Conservation (phyloP, 2,329 filamentous ascomycete genomes). For the Fusarium falciforme region DNA sequence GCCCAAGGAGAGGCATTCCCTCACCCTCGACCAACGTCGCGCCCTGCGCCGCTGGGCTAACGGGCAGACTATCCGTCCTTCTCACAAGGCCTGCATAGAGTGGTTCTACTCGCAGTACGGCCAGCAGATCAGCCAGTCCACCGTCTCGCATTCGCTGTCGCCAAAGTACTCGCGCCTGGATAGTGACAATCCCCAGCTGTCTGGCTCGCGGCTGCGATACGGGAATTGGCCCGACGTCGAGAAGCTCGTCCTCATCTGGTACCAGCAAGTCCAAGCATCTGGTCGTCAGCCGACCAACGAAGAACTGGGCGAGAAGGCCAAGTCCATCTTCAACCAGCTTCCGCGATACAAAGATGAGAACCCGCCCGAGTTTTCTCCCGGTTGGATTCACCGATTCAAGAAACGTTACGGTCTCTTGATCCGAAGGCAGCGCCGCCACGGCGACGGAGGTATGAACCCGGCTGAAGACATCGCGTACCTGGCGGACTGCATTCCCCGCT, state of each 20-base stretch:
- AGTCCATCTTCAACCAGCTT: constrained; percentile 67
- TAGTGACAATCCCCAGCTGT: constrained; percentile 68
- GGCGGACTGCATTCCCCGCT: constrained; percentile 68
- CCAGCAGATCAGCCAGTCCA: constrained; percentile 71
- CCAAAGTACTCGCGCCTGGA: constrained; percentile 72
- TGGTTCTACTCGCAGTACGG: constrained; percentile 70
- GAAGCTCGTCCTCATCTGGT: constrained; percentile 67
- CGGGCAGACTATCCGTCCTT: constrained; percentile 65
- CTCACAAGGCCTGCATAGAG: constrained; percentile 72
- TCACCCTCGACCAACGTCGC: constrained; percentile 72
- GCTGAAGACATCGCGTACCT: constrained; percentile 70
- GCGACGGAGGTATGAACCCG: constrained; percentile 58
- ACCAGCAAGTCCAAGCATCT: constrained; percentile 61
- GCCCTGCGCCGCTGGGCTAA: constrained; percentile 71
- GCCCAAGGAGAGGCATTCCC: constrained; percentile 65
- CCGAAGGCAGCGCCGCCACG: constrained; percentile 65
- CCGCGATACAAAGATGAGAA: constrained; percentile 70
- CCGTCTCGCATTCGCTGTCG: constrained; percentile 71
- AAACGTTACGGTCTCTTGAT: constrained; percentile 71
- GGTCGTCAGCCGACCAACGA: constrained; percentile 72
- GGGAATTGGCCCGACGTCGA: constrained; percentile 74
- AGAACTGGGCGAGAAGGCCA: constrained; percentile 71
- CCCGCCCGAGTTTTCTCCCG: constrained; percentile 71
- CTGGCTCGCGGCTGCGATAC: constrained; percentile 71
- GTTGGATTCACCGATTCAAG: constrained; percentile 74